These are phyloP conservation scores for Heritiera fomes DNA, from an alignment of 345 rosid species.

Conservation along the genomic window DNA sequence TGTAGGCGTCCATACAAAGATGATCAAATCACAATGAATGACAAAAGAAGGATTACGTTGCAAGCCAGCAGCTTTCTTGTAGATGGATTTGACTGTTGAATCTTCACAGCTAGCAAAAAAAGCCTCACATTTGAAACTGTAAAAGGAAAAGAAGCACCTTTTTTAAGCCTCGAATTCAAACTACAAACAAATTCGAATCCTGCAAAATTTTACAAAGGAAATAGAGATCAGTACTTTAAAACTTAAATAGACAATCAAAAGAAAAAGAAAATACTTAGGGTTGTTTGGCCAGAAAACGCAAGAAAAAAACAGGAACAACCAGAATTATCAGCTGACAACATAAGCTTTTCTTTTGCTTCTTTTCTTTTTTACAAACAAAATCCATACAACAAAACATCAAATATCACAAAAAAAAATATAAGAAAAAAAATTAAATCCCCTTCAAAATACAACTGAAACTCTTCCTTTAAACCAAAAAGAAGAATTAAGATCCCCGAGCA, in stretches of 20 bases:
- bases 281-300: slow-evolving; percentile 25
- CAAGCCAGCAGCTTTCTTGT: not conserved
- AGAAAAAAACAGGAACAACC: slow-evolving; percentile 2
- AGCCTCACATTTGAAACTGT: slow-evolving; percentile 21
- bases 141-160: slow-evolving; percentile 12
- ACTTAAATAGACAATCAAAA: not conserved
- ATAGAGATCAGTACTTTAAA: slow-evolving; percentile 8
- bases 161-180: slow-evolving; percentile 27
- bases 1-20: slow-evolving; percentile 26
- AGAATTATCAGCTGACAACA: slow-evolving; percentile 14
- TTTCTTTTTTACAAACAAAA: slow-evolving; percentile 6
- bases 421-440: not conserved
- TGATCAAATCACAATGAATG: slow-evolving; percentile 26
- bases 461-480: slow-evolving; percentile 1
- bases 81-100: slow-evolving; percentile 28
- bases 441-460: not conserved
- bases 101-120: not conserved
- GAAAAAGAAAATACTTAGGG: not conserved
- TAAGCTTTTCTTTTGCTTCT: not conserved
- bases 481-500: not conserved
- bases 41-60: not conserved
- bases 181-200: slow-evolving; percentile 17
- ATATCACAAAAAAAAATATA: slow-evolving; percentile 1
- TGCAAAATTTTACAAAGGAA: slow-evolving; percentile 23
- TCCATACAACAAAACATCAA: slow-evolving; percentile 4